Evolutionary conservation across 164 flowering plant genomes (phyloP).

Genomic region (Magnolia officinalis): DNA sequence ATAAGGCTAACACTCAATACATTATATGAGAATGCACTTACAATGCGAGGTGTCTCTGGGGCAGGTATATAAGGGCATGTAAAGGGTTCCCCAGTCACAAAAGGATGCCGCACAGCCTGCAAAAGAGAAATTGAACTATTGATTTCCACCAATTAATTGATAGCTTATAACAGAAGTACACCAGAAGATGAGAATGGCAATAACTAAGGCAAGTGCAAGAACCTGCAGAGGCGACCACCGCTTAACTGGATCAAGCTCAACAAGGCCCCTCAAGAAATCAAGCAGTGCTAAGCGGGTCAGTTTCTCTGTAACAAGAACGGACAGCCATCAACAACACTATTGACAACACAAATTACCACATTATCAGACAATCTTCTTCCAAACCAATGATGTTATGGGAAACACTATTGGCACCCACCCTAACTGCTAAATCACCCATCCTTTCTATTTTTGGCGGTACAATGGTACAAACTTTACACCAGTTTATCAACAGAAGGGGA

Average conservation of each 20-base stretch:
- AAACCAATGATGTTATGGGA: background rate
- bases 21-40: conserved; percentile 27
- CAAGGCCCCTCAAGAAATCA: conserved; percentile 93
- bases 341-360: background rate
- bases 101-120: conserved; percentile 96
- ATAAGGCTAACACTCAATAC: background rate
- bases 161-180: background rate
- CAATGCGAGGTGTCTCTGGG: conserved; percentile 78
- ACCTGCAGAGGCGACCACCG: conserved; percentile 99
- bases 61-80: conserved; percentile 76
- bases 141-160: background rate
- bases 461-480: too few species aligned
- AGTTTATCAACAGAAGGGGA: too few species aligned
- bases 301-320: conserved; percentile 48
- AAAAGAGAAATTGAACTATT: conserved; percentile 13
- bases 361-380: conserved; percentile 1
- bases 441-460: background rate
- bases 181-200: background rate
- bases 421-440: background rate
- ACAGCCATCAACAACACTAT: conserved; percentile 13
- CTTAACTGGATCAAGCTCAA: conserved; percentile 96
- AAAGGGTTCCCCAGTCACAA: conserved; percentile 92
- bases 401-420: background rate
- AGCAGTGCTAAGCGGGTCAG: conserved; percentile 71
- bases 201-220: conserved; percentile 1